A percentile compares a stretch with the other conserved stretches of the same genome.
Evolutionary conservation across 192 early-diverging fungal genomes (phyloP).

Genomic region (Backusella luteola): DNA sequence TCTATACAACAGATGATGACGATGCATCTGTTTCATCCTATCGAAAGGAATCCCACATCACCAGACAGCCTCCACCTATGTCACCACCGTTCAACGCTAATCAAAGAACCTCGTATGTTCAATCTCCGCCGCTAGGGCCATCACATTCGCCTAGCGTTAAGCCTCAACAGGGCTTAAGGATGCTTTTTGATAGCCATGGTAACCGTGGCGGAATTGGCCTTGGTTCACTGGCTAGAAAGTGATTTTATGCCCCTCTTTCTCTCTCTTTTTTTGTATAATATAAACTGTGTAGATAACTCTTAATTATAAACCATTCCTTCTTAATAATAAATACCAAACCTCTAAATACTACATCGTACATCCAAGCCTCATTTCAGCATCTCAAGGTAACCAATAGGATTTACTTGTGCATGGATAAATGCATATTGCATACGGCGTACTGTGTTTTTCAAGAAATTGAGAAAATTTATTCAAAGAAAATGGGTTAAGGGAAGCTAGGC

Average conservation of each 20-base stretch:
- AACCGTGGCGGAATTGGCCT: not conserved
- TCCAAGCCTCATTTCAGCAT: no score
- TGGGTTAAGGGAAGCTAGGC: no score
- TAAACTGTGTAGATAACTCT: not conserved
- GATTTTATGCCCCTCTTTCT: not conserved
- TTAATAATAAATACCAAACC: not conserved
- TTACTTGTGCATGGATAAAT: no score
- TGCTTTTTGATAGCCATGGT: constrained; percentile 4
- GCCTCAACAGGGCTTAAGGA: constrained; percentile 5
- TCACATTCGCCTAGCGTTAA: not conserved
- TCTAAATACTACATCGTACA: no score
- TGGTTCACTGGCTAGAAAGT: constrained; percentile 5
- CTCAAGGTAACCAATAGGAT: no score
- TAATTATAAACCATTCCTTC: not conserved
- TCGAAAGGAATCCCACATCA: constrained; percentile 4
- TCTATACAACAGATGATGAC: constrained; percentile 23
- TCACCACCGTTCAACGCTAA: not conserved
- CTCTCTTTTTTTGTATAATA: not conserved
- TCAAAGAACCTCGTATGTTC: not conserved
- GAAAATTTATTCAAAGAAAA: no score
- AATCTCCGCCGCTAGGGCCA: not conserved
- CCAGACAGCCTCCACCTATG: not conserved
- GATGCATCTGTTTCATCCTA: not conserved
- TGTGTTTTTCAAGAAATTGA: no score
- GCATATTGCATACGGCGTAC: no score